Evolutionary conservation across 495 filamentous ascomycete species (phyloP).

Genomic region (Lasiosphaeriaceae sp.): DNA sequence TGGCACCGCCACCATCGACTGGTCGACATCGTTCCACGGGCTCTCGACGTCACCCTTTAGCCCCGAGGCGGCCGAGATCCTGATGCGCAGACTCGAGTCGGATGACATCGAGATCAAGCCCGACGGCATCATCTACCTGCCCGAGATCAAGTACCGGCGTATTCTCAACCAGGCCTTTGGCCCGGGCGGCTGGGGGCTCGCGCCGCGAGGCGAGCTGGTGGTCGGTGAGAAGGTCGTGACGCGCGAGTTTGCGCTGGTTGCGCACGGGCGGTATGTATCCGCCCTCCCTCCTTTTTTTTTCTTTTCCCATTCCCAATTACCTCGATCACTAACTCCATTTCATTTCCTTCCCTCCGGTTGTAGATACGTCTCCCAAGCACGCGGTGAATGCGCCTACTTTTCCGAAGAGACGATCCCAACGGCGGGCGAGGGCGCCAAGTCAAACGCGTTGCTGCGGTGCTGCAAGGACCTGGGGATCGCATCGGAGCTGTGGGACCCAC

Average conservation of each 20-base stretch:
- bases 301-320: constrained; percentile 5
- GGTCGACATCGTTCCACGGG: constrained; percentile 90
- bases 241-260: constrained; percentile 90
- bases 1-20: constrained; percentile 57
- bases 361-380: constrained; percentile 85
- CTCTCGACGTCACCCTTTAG: constrained; percentile 72
- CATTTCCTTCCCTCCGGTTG: not conserved
- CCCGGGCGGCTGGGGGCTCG: constrained; percentile 92
- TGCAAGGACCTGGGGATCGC: constrained; percentile 97
- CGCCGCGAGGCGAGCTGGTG: constrained; percentile 83
- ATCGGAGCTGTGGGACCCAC: constrained; percentile 93
- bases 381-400: constrained; percentile 96
- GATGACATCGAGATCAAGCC: constrained; percentile 94
- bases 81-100: constrained; percentile 62
- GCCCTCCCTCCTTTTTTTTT: constrained; percentile 1
- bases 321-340: not conserved
- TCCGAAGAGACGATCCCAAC: constrained; percentile 90
- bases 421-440: constrained; percentile 94
- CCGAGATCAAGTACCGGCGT: constrained; percentile 96
- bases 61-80: constrained; percentile 65
- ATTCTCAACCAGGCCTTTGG: constrained; percentile 92
- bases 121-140: constrained; percentile 92
- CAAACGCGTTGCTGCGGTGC: constrained; percentile 92
- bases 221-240: constrained; percentile 87
- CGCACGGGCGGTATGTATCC: constrained; percentile 72